A percentile compares a stretch with the other conserved stretches of the same genome.
Evolutionary conservation across 2,329 filamentous ascomycete species (phyloP).

Genomic region (Apiospora pterosperma): DNA sequence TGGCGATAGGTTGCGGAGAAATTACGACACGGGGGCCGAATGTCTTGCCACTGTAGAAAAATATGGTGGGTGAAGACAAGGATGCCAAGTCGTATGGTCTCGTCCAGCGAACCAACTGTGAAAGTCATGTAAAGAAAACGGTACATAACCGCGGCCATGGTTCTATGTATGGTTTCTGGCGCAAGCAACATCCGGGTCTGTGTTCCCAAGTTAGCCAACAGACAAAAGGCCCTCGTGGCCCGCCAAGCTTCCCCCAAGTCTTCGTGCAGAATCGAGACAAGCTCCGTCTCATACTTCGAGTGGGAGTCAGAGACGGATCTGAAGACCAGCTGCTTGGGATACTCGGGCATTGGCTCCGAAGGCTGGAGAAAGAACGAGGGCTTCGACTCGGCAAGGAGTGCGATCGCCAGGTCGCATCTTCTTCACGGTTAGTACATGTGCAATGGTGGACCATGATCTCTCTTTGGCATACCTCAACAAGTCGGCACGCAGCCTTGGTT

Average conservation of each 20-base stretch:
- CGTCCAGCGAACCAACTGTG: slow-evolving; percentile 22
- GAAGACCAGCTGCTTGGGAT: slow-evolving; percentile 7
- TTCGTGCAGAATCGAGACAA: slow-evolving; percentile 9
- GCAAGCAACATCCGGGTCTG: slow-evolving; percentile 14
- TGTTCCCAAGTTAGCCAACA: slow-evolving; percentile 21
- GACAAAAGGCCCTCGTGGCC: slow-evolving; percentile 20
- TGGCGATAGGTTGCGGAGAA: slow-evolving; percentile 14
- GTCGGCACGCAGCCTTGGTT: slow-evolving; percentile 32
- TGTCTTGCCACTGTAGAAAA: slow-evolving; percentile 35
- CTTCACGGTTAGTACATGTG: background rate
- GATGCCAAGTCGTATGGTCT: slow-evolving; percentile 35
- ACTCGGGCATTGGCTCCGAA: slow-evolving; percentile 9
- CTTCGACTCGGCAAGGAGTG: slow-evolving; percentile 11
- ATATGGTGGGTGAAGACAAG: slow-evolving; percentile 33
- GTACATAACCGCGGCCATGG: slow-evolving; percentile 38
- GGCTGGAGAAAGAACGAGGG: slow-evolving; percentile 14
- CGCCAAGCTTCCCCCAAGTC: slow-evolving; percentile 18
- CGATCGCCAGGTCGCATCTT: slow-evolving; percentile 16
- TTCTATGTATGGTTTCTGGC: slow-evolving; percentile 16
- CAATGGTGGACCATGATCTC: background rate
- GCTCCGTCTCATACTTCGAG: background rate
- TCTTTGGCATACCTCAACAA: slow-evolving; percentile 15
- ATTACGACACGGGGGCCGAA: slow-evolving; percentile 16
- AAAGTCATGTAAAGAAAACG: slow-evolving; percentile 32
- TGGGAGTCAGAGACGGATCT: background rate